Evolutionary conservation across 164 flowering plant genomes (phyloP), one percentile per base, ranked within the genome.

Genomic region (Chloranthus sessilifolius): DNA sequence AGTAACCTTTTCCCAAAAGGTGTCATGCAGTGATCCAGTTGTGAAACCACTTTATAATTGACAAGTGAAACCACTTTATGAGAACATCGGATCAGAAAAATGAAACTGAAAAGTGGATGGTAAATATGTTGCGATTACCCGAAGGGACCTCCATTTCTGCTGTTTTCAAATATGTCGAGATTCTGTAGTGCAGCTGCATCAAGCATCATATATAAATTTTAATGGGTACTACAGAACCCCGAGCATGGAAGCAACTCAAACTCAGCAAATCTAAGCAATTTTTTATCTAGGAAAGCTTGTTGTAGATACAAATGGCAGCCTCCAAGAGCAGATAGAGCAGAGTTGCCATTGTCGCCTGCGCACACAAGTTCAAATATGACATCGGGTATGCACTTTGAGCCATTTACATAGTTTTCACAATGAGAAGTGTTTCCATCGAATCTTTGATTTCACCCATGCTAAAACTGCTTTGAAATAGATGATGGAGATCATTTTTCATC

Each of bases 141-240:
- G 10, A 85, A 65, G 47, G 86, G 66, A 33, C 73, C 80, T 63
- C 99, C 97, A 68, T 78, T 80, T 62, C 64, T 66, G 66, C 72
- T 81, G 70, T 94, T 94, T 60, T 94, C 97, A 75, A 89, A 89
- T 48, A 94, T 71, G 74, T 94, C 99, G 61, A 94, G 95, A 61
- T 84, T 94, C 61, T 87, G 96, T 45, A 89, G 34, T 8, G 99
- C 97, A 58, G 96, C 81, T 47, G 97, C 82, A 79, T 94, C 96
- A 66, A 94, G 88, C 49, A 80, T 70, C 95, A 89, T 76, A 62
- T 82, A 74, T 61, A 82, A 71, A 52, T 76, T 84, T 56, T 78
- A 73, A 46, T 67, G 28, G 35, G 78, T 40, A 59, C 76, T 67
- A 54, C 62, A 36, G 29, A 75, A 65, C 58, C 77, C 82, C 53